These are phyloP conservation scores for Akanthomyces dipterigenus DNA, from an alignment of 2,329 filamentous ascomycete genomes.

Conservation along the genomic window DNA sequence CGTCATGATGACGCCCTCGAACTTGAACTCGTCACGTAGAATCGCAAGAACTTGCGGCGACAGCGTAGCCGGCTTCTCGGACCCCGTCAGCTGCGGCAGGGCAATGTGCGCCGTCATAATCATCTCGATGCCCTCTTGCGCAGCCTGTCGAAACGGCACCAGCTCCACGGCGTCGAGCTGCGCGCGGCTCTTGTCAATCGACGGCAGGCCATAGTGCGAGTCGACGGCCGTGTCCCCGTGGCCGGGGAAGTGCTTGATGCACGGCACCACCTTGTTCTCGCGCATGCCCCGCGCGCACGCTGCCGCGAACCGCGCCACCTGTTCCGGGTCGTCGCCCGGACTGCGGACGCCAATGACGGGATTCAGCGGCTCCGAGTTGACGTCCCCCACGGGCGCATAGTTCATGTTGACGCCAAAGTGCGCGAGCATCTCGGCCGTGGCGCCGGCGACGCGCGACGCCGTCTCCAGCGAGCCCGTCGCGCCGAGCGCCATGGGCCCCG, in stretches of 20 bases:
- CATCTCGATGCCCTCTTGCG: conserved; percentile 20
- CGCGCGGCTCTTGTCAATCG: conserved; percentile 18
- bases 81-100: conserved; percentile 17
- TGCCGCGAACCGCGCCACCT: conserved; percentile 16
- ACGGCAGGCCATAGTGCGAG: conserved; percentile 21
- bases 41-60: conserved; percentile 19
- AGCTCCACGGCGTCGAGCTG: conserved; percentile 19
- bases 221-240: conserved; percentile 22
- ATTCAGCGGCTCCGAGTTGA: conserved; percentile 22
- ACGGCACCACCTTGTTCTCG: conserved; percentile 16
- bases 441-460: conserved; percentile 15
- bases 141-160: conserved; percentile 18
- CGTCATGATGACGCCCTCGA: conserved; percentile 20
- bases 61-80: conserved; percentile 18
- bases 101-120: conserved; percentile 24
- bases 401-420: conserved; percentile 25
- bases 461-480: conserved; percentile 16
- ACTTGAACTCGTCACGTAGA: conserved; percentile 18
- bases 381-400: conserved; percentile 21
- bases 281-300: conserved; percentile 19
- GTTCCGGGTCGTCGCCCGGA: conserved; percentile 19
- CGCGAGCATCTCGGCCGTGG: conserved; percentile 18
- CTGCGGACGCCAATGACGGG: conserved; percentile 22
- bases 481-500: conserved; percentile 21
- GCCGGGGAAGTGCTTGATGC: conserved; percentile 23